Percentiles rank a stretch among this genome's conserved stretches.
These are phyloP conservation scores for Plasmodium gallinaceum DNA, from an alignment of 169 alveolate genomes.

Conservation along the genomic window DNA sequence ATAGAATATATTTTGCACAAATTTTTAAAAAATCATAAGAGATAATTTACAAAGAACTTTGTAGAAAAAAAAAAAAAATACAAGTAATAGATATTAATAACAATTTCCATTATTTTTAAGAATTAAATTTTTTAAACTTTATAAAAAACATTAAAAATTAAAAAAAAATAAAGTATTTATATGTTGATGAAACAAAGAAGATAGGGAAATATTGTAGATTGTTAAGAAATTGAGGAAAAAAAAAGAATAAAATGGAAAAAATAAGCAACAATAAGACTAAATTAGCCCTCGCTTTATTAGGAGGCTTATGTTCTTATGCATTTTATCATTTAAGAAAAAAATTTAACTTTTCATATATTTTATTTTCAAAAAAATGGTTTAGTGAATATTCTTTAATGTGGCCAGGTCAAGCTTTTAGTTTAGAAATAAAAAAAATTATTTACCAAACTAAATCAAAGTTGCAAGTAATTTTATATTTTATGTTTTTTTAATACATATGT, in stretches of 20 bases:
- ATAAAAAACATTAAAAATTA: not conserved
- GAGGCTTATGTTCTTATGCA: constrained; percentile 56
- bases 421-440: constrained; percentile 69
- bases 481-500: not conserved
- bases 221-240: not conserved
- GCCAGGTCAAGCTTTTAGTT: constrained; percentile 77
- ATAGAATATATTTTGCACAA: not conserved
- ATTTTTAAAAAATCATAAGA: too few relatives aligned
- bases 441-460: constrained; percentile 80
- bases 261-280: constrained; percentile 17
- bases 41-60: too few relatives aligned
- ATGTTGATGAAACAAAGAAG: not conserved
- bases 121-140: too few relatives aligned
- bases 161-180: not conserved
- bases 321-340: constrained; percentile 46
- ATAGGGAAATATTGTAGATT: not conserved
- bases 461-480: constrained; percentile 66
- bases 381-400: constrained; percentile 68
- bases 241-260: constrained; percentile 44
- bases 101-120: too few relatives aligned
- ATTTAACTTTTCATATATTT: constrained; percentile 10
- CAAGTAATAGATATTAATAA: too few relatives aligned
- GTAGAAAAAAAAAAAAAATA: too few relatives aligned
- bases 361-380: constrained; percentile 66
- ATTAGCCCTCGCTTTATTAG: constrained; percentile 30